Evolutionary conservation across 306 rosid species (phyloP), one percentile per base, ranked within the genome.

Genomic region (Dalbergia oliveri): DNA sequence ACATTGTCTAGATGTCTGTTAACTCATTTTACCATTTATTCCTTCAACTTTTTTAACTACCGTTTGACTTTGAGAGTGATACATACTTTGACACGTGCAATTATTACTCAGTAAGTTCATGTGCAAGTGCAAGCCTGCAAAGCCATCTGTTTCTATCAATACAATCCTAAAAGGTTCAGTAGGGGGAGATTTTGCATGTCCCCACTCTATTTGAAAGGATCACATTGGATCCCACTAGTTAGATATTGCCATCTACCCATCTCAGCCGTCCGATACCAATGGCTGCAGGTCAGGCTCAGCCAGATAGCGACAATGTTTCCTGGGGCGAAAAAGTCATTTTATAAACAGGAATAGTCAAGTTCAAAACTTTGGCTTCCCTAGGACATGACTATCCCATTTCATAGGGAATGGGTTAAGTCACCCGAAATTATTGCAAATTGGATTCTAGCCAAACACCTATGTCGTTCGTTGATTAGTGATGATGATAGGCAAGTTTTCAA

Each of bases 181-280:
- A 2, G 91, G 97, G 98, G 98, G 94, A 3, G 85, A 91, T 60
- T 88, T 91, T 16, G 94, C 88, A 0, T 94, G 97, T 97, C 96
- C 94, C 37, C 96, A 94, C 65, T 94, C 97, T 4, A 86, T 92
- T 7, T 94, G 97, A 56, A 75, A 84, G 41, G 97, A 94, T 81
- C 88, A n/a, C 90, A 92, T 73, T 94, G 96, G 98, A 80, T 69
- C 49, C 96, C 95, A 56, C 89, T 11, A 10, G 15, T 47, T 89
- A 5, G 84, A 84, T 9, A 82, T 14, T 15, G 96, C 98, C 35
- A 89, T 94, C 84, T 82, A 21, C 41, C 97, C 95, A 13, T 85
- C 98, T 9, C 79, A 86, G 41, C 81, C 61, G 51, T 85, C 88
- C 0, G 98, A 91, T 77, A 86, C 85, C 61, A 88, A 90, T 21